phyloP scores from a whole-genome alignment of 306 rosid genomes.

The Oxytropis ochrocephala region DNA sequence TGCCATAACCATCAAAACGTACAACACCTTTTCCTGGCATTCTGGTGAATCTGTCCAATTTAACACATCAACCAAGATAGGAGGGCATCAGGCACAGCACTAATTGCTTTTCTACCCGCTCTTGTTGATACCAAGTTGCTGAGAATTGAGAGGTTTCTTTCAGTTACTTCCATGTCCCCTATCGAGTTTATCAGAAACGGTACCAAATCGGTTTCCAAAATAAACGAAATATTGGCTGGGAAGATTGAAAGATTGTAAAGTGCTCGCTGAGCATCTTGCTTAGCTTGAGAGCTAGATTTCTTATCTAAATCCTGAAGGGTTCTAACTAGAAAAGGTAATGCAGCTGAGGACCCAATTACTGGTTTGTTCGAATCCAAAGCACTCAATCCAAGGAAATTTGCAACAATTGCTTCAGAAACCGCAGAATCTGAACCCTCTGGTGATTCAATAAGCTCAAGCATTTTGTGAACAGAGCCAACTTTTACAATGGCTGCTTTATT shows the following conservation, averaged over 20 bases:
- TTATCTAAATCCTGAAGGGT: conserved; percentile 42
- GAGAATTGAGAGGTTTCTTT: conserved; percentile 61
- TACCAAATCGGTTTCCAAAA: conserved; percentile 66
- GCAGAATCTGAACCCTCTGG: conserved; percentile 37
- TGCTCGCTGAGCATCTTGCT: conserved; percentile 85
- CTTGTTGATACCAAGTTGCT: conserved; percentile 66
- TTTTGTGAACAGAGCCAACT: conserved; percentile 85
- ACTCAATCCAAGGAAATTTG: conserved; percentile 85
- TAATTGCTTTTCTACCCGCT: conserved; percentile 73
- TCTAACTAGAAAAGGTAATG: conserved; percentile 66
- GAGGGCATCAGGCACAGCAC: conserved; percentile 45
- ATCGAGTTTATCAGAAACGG: conserved; percentile 45
- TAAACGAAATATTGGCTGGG: conserved; percentile 52
- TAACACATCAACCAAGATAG: conserved; percentile 67
- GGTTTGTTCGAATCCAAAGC: conserved; percentile 91
- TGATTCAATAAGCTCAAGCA: conserved; percentile 71
- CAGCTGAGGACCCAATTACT: conserved; percentile 80
- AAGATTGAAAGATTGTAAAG: conserved; percentile 84
- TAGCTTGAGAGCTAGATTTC: conserved; percentile 50
- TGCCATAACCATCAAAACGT: conserved; percentile 90
- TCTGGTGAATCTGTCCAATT: conserved; percentile 84
- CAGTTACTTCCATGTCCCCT: conserved; percentile 91
- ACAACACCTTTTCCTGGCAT: conserved; percentile 82
- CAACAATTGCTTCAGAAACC: conserved; percentile 80
- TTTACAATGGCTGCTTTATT: conserved; percentile 91